Evolutionary conservation across 495 filamentous ascomycete genomes (phyloP), one percentile per base, ranked within the genome.

Genomic region (Monascus purpureus): DNA sequence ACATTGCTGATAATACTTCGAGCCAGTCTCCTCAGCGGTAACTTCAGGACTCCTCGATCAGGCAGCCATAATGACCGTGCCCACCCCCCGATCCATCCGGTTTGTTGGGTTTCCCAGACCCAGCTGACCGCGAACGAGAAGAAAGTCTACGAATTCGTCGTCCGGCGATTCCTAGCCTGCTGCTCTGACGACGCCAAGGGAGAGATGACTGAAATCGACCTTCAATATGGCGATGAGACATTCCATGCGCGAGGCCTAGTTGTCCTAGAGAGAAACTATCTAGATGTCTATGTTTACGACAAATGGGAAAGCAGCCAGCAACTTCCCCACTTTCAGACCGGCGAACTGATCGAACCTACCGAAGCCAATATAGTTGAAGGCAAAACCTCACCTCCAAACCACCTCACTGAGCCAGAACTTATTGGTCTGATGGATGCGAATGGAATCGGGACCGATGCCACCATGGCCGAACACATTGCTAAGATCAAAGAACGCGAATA

Each of bases 341-440:
- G 79, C 2, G 90, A 97, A 57, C 52, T 55, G 0, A 94, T 96
- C 45, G 75, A 82, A 42, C 92, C 90, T 6, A 83, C 77, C 1
- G 87, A 96, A 53, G 90, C 88, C 4, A 74, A 77, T 32, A 80
- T 96, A 41, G 77, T 68, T 9, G 86, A 93, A 37, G 88, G 90
- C 11, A 79, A 88, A 52, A 97, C 90, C 0, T 65, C 65, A 0
- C 60, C 87, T 6, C 90, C 92, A 0, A 73, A 69, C 8, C 94
- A 92, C 45, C 57, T 97, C 19, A 97, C 90, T 1, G 90, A 97
- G 50, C 86, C 90, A 2, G 90, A 96, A 49, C 64, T 97, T n/a
- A 94, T 97, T 53, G 82, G 78, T 3, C 67, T 97, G 14, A 97
- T 97, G 90, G 92, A 97, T 57, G 88, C 82, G 11, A 96, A 97